phyloP scores from a whole-genome alignment of 78 protist genomes.

The Chrysochromulina parva region DNA sequence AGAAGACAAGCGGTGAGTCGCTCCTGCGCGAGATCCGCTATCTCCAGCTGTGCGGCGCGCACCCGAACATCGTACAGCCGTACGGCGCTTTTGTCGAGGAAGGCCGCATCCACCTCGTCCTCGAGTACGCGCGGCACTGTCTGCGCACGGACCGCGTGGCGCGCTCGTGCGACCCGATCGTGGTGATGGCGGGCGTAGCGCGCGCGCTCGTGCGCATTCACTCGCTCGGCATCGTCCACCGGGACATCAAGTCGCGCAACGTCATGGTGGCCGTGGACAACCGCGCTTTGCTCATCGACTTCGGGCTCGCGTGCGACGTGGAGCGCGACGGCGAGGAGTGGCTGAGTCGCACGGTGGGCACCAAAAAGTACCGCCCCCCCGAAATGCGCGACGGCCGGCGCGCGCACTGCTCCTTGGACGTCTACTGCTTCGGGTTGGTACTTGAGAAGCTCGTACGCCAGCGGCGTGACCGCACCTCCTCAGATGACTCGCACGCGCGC shows the following conservation, averaged over 20 bases:
- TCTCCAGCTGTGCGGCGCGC: background rate
- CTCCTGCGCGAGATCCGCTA: conserved; percentile 3
- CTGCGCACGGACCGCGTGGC: conserved; percentile 23
- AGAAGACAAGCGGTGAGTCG: conserved; percentile 11
- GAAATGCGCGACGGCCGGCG: conserved; percentile 5
- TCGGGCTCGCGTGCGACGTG: background rate
- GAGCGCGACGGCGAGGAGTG: background rate
- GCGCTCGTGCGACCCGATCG: background rate
- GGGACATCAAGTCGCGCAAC: conserved; percentile 2
- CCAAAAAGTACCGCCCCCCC: conserved; percentile 18
- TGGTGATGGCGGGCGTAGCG: background rate
- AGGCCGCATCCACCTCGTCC: background rate
- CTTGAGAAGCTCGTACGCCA: background rate
- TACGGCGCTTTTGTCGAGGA: background rate
- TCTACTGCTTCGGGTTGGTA: background rate
- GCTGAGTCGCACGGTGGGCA: conserved; percentile 8
- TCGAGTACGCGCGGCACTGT: conserved; percentile 3
- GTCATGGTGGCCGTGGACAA: background rate
- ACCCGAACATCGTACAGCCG: background rate
- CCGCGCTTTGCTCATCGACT: background rate
- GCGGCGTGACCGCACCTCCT: background rate
- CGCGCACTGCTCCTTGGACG: background rate
- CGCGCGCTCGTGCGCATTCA: background rate
- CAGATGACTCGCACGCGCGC: background rate
- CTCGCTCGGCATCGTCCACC: background rate